Evolutionary conservation across 2,329 filamentous ascomycete genomes (phyloP), one percentile per base, ranked within the genome.

Genomic region (Alternaria angustiovoidea): DNA sequence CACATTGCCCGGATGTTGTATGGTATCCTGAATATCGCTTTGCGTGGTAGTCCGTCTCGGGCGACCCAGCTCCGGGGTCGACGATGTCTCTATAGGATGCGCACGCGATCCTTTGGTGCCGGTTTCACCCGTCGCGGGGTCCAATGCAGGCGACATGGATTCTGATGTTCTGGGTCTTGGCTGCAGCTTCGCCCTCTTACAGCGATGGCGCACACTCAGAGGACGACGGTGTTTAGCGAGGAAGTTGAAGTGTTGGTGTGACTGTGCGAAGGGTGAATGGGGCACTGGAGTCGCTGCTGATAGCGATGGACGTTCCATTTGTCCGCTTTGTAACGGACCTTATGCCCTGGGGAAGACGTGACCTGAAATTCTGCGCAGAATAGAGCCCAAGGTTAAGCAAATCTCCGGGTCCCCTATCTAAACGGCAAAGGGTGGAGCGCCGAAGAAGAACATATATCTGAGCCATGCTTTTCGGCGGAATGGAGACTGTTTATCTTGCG

Each of bases 1-100:
- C 73, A 97, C 93, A 14, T 91, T 82, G 24, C 87, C 87, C 3
- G 87, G 87, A 59, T 87, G 85, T 61, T 82, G 80, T 63, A 89
- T 88, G 43, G 85, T 83, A 41, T 82, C 80, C 54, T 83, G 77
- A 65, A 85, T 82, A 57, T 82, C 81, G 59, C 73, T 75, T 61
- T 76, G 74, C 39, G 67, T 68, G 7, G 75, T 75, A 2, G 72
- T 64, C 30, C 73, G 70, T 48, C 75, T 66, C 8, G 70, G 67
- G 16, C 74, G 69, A 20, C 66, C 66, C 41, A 48, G 32, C n/a
- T 66, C 65, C 26, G 66, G 46, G 39, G 61, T 64, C 32, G 65
- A 64, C 24, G 59, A 57, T 38, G 54, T 62, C 54, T 68, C 66
- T 63, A 67, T 56, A 42, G 58, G 46, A 48, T 62, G 62, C 41